A percentile compares a stretch with the other conserved stretches of the same genome.
Conservation (phyloP, 2,329 filamentous ascomycete genomes). For the Diaporthe caulivora region DNA sequence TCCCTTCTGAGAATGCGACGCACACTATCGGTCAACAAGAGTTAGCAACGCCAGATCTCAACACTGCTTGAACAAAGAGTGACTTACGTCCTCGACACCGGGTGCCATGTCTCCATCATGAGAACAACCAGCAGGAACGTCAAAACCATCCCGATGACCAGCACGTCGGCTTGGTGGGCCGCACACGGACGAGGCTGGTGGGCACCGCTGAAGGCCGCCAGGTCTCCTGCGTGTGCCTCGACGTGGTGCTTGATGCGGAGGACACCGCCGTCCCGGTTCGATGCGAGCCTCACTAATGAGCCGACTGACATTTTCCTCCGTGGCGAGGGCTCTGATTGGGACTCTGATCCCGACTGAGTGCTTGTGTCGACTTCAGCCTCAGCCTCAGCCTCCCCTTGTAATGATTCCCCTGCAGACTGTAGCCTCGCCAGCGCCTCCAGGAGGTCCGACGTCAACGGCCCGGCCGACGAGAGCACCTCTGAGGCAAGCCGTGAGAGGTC, state of each 20-base stretch:
- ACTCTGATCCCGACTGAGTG: not conserved
- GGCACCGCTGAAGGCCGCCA: not conserved
- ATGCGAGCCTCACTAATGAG: constrained; percentile 29
- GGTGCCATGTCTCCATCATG: constrained; percentile 46
- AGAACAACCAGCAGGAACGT: constrained; percentile 49
- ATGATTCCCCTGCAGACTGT: not conserved
- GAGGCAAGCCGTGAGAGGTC: constrained; percentile 37
- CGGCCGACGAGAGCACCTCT: constrained; percentile 41
- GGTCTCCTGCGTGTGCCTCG: constrained; percentile 25
- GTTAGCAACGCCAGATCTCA: not conserved
- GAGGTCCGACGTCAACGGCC: constrained; percentile 40
- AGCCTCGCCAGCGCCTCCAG: constrained; percentile 37
- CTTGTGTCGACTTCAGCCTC: not conserved
- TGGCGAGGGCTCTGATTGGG: constrained; percentile 4
- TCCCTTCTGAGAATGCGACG: constrained; percentile 40
- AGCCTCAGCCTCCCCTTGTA: not conserved
- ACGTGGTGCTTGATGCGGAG: constrained; percentile 9
- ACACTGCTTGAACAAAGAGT: not conserved
- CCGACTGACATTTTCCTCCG: constrained; percentile 33
- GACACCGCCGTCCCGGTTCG: constrained; percentile 3
- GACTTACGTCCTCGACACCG: constrained; percentile 43
- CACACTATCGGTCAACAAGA: not conserved
- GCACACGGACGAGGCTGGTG: not conserved
- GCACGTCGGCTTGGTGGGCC: constrained; percentile 45
- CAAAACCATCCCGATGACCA: constrained; percentile 47